These are phyloP conservation scores for Amaranthus palmeri DNA, from an alignment of 148 eudicot genomes.

Conservation along the genomic window DNA sequence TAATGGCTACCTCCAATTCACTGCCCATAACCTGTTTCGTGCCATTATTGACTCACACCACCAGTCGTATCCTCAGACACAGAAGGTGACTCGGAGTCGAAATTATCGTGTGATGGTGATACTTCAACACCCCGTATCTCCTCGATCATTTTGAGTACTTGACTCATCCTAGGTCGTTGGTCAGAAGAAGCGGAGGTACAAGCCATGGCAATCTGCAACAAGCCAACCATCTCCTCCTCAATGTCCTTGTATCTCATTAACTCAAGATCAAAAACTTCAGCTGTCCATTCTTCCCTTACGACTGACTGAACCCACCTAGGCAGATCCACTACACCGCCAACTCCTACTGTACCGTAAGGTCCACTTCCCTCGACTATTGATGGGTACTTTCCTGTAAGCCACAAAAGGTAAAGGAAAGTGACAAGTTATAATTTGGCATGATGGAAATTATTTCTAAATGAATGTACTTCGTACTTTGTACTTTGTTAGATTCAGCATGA, in stretches of 20 bases:
- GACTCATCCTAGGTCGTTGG: slow-evolving; percentile 70
- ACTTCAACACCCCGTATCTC: slow-evolving; percentile 62
- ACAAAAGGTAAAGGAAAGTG: not conserved
- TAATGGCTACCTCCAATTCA: not conserved
- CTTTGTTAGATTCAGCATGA: too few relatives aligned
- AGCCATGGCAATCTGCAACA: slow-evolving; percentile 82
- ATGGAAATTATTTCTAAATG: not conserved
- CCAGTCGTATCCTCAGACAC: slow-evolving; percentile 46
- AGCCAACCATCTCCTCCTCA: slow-evolving; percentile 92
- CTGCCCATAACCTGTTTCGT: not conserved
- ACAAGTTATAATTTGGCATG: not conserved
- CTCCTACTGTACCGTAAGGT: slow-evolving; percentile 36
- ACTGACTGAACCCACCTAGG: slow-evolving; percentile 96
- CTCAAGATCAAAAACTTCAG: slow-evolving; percentile 93
- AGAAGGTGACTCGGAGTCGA: slow-evolving; percentile 56
- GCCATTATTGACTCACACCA: slow-evolving; percentile 41
- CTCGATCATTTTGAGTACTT: slow-evolving; percentile 71
- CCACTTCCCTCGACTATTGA: slow-evolving; percentile 52
- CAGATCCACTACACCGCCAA: slow-evolving; percentile 66
- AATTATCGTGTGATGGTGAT: slow-evolving; percentile 55
- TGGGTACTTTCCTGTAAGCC: slow-evolving; percentile 67
- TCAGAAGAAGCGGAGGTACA: slow-evolving; percentile 56
- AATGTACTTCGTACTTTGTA: not conserved
- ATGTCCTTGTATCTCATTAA: slow-evolving; percentile 93
- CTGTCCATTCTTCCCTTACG: slow-evolving; percentile 97